Percentiles rank a stretch among this genome's conserved stretches.
phyloP scores from a whole-genome alignment of 495 filamentous ascomycete genomes.

The Annulohypoxylon nitens region DNA sequence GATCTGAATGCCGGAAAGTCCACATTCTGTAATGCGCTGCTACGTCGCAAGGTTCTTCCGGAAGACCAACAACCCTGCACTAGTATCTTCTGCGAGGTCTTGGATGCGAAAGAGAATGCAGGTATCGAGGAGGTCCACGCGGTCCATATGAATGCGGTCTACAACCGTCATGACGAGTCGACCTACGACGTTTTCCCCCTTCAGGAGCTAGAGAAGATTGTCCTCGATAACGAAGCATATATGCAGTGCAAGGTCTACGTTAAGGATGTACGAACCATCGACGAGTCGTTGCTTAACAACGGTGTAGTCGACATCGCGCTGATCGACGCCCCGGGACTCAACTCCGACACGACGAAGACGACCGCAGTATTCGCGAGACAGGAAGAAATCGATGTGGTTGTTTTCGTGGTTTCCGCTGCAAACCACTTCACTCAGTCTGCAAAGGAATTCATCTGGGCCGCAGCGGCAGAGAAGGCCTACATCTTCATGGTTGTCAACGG shows the following conservation, averaged over 20 bases:
- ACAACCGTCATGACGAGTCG: slow-evolving; percentile 90
- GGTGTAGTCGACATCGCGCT: slow-evolving; percentile 98
- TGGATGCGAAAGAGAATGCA: slow-evolving; percentile 90
- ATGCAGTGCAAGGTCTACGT: slow-evolving; percentile 98
- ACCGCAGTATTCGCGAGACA: slow-evolving; percentile 96
- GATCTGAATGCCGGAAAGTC: slow-evolving; percentile 98
- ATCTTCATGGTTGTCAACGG: slow-evolving; percentile 99
- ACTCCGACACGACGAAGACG: slow-evolving; percentile 95
- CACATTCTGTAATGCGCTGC: slow-evolving; percentile 95
- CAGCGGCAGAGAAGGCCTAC: slow-evolving; percentile 96
- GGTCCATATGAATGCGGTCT: slow-evolving; percentile 80
- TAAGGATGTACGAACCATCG: slow-evolving; percentile 88
- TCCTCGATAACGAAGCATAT: slow-evolving; percentile 86
- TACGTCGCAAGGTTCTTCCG: slow-evolving; percentile 91
- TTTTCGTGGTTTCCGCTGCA: slow-evolving; percentile 96
- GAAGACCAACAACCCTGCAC: slow-evolving; percentile 99
- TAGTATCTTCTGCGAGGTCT: slow-evolving; percentile 96
- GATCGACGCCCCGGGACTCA: slow-evolving; percentile 96
- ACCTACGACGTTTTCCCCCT: slow-evolving; percentile 90
- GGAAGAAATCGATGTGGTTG: slow-evolving; percentile 98
- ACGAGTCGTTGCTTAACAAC: slow-evolving; percentile 95
- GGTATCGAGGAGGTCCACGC: slow-evolving; percentile 96
- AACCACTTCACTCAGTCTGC: slow-evolving; percentile 98
- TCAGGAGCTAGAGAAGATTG: slow-evolving; percentile 84
- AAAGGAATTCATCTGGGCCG: slow-evolving; percentile 96